Conservation (phyloP, 257 asterid species). For the Thymus quinquecostatus region DNA sequence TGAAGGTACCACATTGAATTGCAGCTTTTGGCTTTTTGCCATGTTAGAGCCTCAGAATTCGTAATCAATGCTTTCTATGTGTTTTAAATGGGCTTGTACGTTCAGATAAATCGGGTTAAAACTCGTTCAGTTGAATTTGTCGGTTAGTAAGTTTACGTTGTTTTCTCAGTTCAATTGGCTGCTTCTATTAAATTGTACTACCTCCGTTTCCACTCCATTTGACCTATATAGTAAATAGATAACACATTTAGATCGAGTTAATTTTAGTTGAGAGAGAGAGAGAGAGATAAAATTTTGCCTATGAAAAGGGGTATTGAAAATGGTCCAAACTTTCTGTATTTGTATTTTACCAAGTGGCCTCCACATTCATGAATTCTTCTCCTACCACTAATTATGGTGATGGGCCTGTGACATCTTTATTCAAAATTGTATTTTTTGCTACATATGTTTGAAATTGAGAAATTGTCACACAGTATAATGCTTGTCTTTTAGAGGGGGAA, state of each 20-base stretch:
- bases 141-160: too few species aligned
- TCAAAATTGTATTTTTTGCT: background rate
- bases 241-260: background rate
- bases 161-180: too few species aligned
- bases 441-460: background rate
- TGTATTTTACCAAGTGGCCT: slow-evolving; percentile 24
- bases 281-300: background rate
- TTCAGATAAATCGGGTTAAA: too few species aligned
- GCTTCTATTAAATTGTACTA: too few species aligned
- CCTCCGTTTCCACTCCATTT: too few species aligned
- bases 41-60: background rate
- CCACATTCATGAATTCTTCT: slow-evolving; percentile 26
- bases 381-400: slow-evolving; percentile 33
- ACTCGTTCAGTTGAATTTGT: too few species aligned
- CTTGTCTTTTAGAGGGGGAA: too few species aligned
- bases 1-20: background rate
- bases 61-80: background rate
- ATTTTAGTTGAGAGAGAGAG: background rate
- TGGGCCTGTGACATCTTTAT: slow-evolving; percentile 16
- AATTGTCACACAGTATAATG: too few species aligned
- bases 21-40: background rate
- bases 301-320: background rate
- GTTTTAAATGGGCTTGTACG: too few species aligned
- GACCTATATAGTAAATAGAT: too few species aligned
- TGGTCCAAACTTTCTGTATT: slow-evolving; percentile 15